Percentiles rank a stretch among this genome's conserved stretches.
phyloP scores from a whole-genome alignment of 768 basidiomycete species.

The Pleurotus sapidus region DNA sequence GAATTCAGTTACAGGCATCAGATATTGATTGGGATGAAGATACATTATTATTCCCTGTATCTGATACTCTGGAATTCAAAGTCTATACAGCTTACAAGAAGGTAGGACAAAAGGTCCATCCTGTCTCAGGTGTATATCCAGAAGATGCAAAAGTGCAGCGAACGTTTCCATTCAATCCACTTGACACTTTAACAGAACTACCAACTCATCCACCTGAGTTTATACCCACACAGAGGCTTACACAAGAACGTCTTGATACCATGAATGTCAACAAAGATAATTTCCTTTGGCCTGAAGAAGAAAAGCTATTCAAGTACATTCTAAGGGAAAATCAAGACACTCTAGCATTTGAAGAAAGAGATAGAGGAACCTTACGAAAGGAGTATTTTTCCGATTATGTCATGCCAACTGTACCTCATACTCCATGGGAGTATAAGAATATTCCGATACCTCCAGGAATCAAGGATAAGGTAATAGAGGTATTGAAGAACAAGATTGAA shows the following conservation, averaged over 20 bases:
- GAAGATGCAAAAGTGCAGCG: neutral
- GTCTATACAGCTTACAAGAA: constrained; percentile 15
- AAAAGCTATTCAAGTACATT: constrained; percentile 18
- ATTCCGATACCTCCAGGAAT: constrained; percentile 34
- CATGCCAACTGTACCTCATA: constrained; percentile 29
- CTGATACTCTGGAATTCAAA: neutral
- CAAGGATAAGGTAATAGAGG: constrained; percentile 22
- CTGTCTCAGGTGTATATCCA: constrained; percentile 19
- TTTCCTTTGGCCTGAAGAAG: constrained; percentile 22
- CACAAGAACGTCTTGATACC: constrained; percentile 4
- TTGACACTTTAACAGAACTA: constrained; percentile 14
- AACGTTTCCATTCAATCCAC: constrained; percentile 22
- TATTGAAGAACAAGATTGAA: constrained; percentile 28
- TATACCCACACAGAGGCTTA: constrained; percentile 6
- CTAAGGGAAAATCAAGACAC: constrained; percentile 17
- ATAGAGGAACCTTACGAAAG: constrained; percentile 11
- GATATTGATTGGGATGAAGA: neutral
- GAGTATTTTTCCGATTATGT: constrained; percentile 23
- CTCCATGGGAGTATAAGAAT: constrained; percentile 30
- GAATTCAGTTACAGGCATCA: neutral
- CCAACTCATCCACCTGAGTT: constrained; percentile 20
- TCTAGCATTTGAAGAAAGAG: constrained; percentile 20
- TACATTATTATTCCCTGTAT: neutral
- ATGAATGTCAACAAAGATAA: constrained; percentile 13
- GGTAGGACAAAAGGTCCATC: constrained; percentile 18